Percentiles rank a stretch among this genome's conserved stretches.
phyloP scores from a whole-genome alignment of 768 basidiomycete species.

The Auriscalpium microsporum region DNA sequence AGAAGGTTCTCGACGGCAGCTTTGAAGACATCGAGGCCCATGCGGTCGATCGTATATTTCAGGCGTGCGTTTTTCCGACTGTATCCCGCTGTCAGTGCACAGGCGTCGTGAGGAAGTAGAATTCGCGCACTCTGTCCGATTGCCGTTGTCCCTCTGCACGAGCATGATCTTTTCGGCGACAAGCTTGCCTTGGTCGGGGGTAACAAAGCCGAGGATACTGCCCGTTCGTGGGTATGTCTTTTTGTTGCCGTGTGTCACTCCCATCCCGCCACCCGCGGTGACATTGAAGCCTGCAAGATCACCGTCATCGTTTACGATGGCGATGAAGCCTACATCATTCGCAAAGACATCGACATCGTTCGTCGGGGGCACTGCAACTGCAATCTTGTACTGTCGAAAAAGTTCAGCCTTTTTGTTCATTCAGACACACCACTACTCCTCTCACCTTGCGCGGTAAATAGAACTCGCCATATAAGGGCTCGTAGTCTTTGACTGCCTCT shows the following conservation, averaged over 20 bases:
- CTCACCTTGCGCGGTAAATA: constrained; percentile 91
- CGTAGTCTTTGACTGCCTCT: constrained; percentile 87
- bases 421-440: constrained; percentile 3
- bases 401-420: constrained; percentile 6
- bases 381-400: constrained; percentile 79
- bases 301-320: constrained; percentile 70
- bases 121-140: constrained; percentile 73
- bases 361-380: constrained; percentile 90
- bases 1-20: constrained; percentile 84
- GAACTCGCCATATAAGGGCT: constrained; percentile 96
- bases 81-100: not conserved
- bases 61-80: constrained; percentile 71
- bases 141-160: constrained; percentile 91
- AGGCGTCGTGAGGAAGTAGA: not conserved
- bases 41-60: constrained; percentile 95
- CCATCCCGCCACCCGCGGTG: constrained; percentile 93
- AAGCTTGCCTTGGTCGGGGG: constrained; percentile 70
- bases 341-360: constrained; percentile 96
- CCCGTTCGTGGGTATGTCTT: constrained; percentile 93
- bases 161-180: constrained; percentile 93
- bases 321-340: constrained; percentile 95
- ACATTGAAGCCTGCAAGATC: constrained; percentile 92
- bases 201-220: constrained; percentile 88
- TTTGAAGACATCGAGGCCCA: constrained; percentile 84
- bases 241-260: constrained; percentile 97